Evolutionary conservation across 371 early-diverging fungal species (phyloP).

Genomic region (Blakeslea trispora): DNA sequence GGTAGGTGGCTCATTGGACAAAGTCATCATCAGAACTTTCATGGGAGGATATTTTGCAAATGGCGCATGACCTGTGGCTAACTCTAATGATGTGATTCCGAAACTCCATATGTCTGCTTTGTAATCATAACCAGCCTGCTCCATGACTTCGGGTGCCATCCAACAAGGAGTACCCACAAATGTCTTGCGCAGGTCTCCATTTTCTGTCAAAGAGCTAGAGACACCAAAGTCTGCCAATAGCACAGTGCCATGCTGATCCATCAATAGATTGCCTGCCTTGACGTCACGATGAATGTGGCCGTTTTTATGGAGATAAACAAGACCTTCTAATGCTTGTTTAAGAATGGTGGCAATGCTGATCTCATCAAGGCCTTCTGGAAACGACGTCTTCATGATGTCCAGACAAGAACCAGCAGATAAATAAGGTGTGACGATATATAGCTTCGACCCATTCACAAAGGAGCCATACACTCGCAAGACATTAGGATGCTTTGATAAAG

Average conservation of each 20-base stretch:
- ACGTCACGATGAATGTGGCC: slow-evolving; percentile 91
- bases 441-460: slow-evolving; percentile 77
- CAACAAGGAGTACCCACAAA: slow-evolving; percentile 76
- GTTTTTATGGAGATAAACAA: slow-evolving; percentile 86
- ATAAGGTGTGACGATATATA: slow-evolving; percentile 85
- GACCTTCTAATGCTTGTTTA: slow-evolving; percentile 79
- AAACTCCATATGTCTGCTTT: slow-evolving; percentile 94
- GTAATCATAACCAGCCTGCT: slow-evolving; percentile 78
- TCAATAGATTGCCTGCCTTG: slow-evolving; percentile 85
- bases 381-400: slow-evolving; percentile 85
- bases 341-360: slow-evolving; percentile 78
- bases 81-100: slow-evolving; percentile 87
- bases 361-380: slow-evolving; percentile 84
- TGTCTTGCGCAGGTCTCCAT: slow-evolving; percentile 79
- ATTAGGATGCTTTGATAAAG: slow-evolving; percentile 82
- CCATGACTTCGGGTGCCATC: slow-evolving; percentile 89
- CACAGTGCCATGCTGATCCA: slow-evolving; percentile 81
- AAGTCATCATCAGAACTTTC: slow-evolving; percentile 84
- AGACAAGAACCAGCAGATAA: slow-evolving; percentile 84
- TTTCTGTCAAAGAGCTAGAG: slow-evolving; percentile 73
- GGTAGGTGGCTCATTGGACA: slow-evolving; percentile 87
- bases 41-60: slow-evolving; percentile 89
- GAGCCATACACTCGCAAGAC: slow-evolving; percentile 82
- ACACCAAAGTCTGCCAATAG: slow-evolving; percentile 93
- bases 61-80: slow-evolving; percentile 89